Evolutionary conservation across 345 rosid species (phyloP), one percentile per base, ranked within the genome.

Genomic region (Barbarea vulgaris): DNA sequence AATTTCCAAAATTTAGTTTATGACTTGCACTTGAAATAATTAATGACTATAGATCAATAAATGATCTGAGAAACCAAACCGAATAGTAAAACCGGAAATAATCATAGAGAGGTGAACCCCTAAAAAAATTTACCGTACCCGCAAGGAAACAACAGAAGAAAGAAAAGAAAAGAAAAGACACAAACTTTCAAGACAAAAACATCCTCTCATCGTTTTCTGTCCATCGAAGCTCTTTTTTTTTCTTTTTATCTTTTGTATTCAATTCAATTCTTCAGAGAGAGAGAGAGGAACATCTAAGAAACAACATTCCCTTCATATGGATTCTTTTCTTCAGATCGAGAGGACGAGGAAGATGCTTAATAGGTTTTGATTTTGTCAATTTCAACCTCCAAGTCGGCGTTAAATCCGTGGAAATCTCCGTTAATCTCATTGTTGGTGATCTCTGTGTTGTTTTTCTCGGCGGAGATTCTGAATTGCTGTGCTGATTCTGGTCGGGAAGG

Each of bases 151-250:
- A 57, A 55, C 36, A 69, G n/a, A 14, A 44, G 41, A 42, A 55
- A 42, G 1, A 22, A 52, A 56, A 31, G 12, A 52, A 56, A 31
- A 28, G n/a, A 24, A 30, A 30, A 55, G 22, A 28, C 28, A 1
- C 68, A 33, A 61, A 60, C 68, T 72, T 61, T 61, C 8, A 42
- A 42, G 33, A 73, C 46, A 51, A 62, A 73, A 54, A 55, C 65
- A 64, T 55, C 58, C 72, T 55, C 66, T 55, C 66, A 65, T 74
- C 66, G 31, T 74, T 65, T 53, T 73, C 31, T 65, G 65, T 65
- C 72, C 78, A 74, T 55, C 50, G 22, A 74, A 42, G 64, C 63
- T 30, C 14, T 42, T 72, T 36, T 8, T 30, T 12, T 27, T 28
- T 61, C 17, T 36, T 34, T 70, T 46, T 52, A 52, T n/a, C n/a